Conservation (phyloP, 164 flowering plant genomes). For the Nymphaea thermarum region DNA sequence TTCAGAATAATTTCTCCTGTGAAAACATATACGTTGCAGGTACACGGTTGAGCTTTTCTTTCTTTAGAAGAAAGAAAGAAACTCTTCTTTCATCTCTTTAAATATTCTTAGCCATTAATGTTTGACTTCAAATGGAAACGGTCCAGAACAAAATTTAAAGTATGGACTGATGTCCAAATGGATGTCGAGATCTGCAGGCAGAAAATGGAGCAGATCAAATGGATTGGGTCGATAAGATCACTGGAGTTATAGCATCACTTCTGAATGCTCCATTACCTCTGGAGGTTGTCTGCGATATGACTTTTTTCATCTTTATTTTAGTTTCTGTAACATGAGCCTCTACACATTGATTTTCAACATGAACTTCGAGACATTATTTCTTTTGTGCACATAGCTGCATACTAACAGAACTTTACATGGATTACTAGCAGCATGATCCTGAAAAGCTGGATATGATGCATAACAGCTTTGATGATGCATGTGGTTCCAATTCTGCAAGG, state of each 20-base stretch:
- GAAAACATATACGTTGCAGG: slow-evolving; percentile 85
- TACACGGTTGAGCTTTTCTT: slow-evolving; percentile 4
- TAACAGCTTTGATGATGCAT: slow-evolving; percentile 5
- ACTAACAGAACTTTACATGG: slow-evolving; percentile 6
- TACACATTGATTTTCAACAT: too few relatives aligned
- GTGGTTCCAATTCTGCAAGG: slow-evolving; percentile 15
- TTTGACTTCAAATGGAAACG: neutral
- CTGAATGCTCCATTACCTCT: slow-evolving; percentile 59
- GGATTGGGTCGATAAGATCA: slow-evolving; percentile 89
- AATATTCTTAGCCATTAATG: neutral
- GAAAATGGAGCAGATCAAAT: slow-evolving; percentile 84
- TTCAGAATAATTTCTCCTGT: slow-evolving; percentile 79
- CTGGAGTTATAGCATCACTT: slow-evolving; percentile 78
- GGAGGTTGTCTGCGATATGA: slow-evolving; percentile 30
- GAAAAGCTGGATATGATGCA: slow-evolving; percentile 14
- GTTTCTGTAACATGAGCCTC: too few relatives aligned
- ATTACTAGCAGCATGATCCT: slow-evolving; percentile 20
- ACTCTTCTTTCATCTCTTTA: neutral
- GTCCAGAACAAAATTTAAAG: neutral
- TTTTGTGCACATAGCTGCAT: neutral
- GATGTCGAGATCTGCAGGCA: slow-evolving; percentile 38
- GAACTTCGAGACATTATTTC: too few relatives aligned
- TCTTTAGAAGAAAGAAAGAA: neutral
- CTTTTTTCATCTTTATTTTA: neutral
- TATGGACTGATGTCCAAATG: neutral